phyloP scores from a whole-genome alignment of 371 early-diverging fungal species.

The Mortierella sp. region DNA sequence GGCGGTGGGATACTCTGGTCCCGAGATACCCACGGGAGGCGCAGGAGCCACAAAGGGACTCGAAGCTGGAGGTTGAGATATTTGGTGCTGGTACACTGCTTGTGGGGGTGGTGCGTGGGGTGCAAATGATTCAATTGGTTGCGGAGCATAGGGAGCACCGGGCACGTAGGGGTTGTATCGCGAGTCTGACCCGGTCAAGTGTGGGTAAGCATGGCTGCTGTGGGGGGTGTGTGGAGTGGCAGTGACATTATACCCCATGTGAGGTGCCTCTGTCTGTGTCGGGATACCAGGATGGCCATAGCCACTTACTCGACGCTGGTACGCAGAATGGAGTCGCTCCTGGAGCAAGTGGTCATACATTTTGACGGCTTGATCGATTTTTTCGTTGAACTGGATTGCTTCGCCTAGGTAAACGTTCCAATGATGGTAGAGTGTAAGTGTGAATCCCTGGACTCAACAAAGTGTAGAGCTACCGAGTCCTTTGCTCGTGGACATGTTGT shows the following conservation, averaged over 20 bases:
- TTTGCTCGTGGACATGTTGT: too few species aligned
- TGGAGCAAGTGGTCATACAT: slow-evolving; percentile 85
- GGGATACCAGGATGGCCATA: slow-evolving; percentile 26
- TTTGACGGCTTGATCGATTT: slow-evolving; percentile 78
- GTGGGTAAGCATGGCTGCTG: slow-evolving; percentile 21
- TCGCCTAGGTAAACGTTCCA: slow-evolving; percentile 47
- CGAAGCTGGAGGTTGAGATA: slow-evolving; percentile 15
- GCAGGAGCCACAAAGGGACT: slow-evolving; percentile 18
- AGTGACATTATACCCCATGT: slow-evolving; percentile 3
- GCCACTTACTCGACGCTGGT: slow-evolving; percentile 39
- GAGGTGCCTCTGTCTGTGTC: slow-evolving; percentile 13
- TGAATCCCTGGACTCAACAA: background rate
- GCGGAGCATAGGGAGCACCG: slow-evolving; percentile 15
- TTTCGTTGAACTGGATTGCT: slow-evolving; percentile 77
- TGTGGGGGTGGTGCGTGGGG: slow-evolving; percentile 13
- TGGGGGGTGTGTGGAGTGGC: slow-evolving; percentile 5
- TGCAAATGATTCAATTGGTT: slow-evolving; percentile 9
- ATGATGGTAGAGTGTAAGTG: background rate
- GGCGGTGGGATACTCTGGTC: slow-evolving; percentile 7
- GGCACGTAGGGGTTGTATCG: slow-evolving; percentile 21
- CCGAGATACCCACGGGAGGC: background rate
- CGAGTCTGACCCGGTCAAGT: slow-evolving; percentile 21
- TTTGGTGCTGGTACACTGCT: slow-evolving; percentile 12
- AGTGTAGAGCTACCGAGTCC: too few species aligned
- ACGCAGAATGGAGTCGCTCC: slow-evolving; percentile 65